Evolutionary conservation across 2,329 filamentous ascomycete species (phyloP).

Genomic region (Cercospora sp.): DNA sequence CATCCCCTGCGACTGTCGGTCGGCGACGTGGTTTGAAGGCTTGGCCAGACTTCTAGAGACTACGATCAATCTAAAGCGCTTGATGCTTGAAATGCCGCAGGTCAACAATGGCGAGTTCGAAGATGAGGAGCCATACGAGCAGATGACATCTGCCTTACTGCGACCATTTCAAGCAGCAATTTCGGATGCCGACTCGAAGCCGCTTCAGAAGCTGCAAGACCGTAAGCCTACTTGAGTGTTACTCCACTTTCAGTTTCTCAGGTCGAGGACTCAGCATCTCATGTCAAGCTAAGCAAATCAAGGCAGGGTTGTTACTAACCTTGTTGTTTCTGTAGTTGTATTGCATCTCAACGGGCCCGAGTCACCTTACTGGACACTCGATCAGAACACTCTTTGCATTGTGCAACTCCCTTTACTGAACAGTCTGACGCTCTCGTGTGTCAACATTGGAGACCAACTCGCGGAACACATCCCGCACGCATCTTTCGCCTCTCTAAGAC

Average conservation of each 20-base stretch:
- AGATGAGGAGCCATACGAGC: slow-evolving; percentile 17
- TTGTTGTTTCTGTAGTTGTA: slow-evolving; percentile 19
- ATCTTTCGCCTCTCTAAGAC: slow-evolving; percentile 20
- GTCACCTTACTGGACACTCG: slow-evolving; percentile 30
- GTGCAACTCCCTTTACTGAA: slow-evolving; percentile 23
- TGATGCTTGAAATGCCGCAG: slow-evolving; percentile 29
- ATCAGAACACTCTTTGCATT: slow-evolving; percentile 18
- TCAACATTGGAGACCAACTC: slow-evolving; percentile 24
- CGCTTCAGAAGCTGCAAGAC: slow-evolving; percentile 25
- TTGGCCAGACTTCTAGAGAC: slow-evolving; percentile 12
- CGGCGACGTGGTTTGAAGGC: slow-evolving; percentile 17
- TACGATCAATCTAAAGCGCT: slow-evolving; percentile 19
- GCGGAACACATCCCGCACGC: not conserved
- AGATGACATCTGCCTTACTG: slow-evolving; percentile 22
- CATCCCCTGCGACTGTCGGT: slow-evolving; percentile 16
- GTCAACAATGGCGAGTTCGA: slow-evolving; percentile 29
- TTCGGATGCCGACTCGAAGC: slow-evolving; percentile 1
- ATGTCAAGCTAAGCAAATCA: not conserved
- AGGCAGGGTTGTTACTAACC: not conserved
- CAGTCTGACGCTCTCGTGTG: slow-evolving; percentile 28
- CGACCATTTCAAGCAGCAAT: slow-evolving; percentile 22
- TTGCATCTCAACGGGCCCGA: slow-evolving; percentile 28
- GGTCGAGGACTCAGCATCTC: not conserved
- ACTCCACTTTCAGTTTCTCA: not conserved
- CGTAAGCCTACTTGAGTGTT: slow-evolving; percentile 5